Evolutionary conservation across 1,284 basidiomycete genomes (phyloP).

Genomic region (Cutaneotrichosporon mucoides): DNA sequence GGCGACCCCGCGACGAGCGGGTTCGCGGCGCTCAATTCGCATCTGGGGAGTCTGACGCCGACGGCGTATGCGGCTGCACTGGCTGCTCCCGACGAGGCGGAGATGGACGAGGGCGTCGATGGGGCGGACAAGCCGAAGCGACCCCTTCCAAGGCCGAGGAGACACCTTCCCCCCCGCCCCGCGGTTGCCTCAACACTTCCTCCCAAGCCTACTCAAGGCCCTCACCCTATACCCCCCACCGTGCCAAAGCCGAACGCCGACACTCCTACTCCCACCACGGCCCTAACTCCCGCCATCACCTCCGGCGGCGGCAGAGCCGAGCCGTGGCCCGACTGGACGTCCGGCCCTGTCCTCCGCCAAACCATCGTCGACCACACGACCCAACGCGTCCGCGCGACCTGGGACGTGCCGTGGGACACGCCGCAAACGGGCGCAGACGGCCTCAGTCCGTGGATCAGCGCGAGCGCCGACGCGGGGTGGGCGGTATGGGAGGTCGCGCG

Average conservation of each 20-base stretch:
- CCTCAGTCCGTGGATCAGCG: slow-evolving; percentile 30
- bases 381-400: slow-evolving; percentile 19
- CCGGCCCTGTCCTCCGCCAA: slow-evolving; percentile 21
- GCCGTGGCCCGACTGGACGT: slow-evolving; percentile 9
- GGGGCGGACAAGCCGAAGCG: too few species aligned
- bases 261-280: too few species aligned
- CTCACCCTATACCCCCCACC: too few species aligned
- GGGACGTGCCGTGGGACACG: slow-evolving; percentile 11
- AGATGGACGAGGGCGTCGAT: too few species aligned
- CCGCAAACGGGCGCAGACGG: slow-evolving; percentile 24
- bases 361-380: slow-evolving; percentile 32
- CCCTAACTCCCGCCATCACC: neutral
- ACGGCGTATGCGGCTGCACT: neutral
- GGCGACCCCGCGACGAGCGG: slow-evolving; percentile 16
- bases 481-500: slow-evolving; percentile 33
- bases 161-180: too few species aligned
- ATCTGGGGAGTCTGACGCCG: slow-evolving; percentile 10
- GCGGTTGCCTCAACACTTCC: too few species aligned
- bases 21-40: slow-evolving; percentile 17
- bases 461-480: slow-evolving; percentile 22
- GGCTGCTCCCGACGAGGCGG: neutral
- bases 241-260: too few species aligned
- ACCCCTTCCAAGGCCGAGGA: too few species aligned
- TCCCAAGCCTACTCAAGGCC: too few species aligned
- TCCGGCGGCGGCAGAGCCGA: neutral